Base-by-base conservation (phyloP, 164 flowering plant species). In the Magnolia sinica region DNA sequence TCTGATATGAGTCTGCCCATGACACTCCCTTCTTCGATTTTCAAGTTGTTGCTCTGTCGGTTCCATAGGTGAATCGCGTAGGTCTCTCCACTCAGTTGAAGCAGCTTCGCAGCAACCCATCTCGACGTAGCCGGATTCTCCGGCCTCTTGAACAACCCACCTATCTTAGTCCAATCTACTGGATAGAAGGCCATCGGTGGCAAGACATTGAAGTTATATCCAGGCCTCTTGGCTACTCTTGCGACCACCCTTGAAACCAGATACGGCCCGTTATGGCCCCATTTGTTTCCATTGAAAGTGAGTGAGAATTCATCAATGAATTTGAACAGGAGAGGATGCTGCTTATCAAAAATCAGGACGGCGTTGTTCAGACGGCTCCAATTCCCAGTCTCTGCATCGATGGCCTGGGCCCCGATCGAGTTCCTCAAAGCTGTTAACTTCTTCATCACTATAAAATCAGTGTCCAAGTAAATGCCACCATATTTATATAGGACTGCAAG, bases 231-330 rank as follows among this genome's bases (percentile, higher is more conserved):
- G 8, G 69, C 69, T 8, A 84, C 76, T 51, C 82, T 85, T 19
- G 75, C 55, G 2, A 84, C 90, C 23, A 92, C 97, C 70, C 98
- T 88, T 0, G 98, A 88, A 37, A 93, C 95, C 83, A 92, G 49
- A 71, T 92, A 92, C 0, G 99, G 99, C 0, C 99, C 98, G 71
- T 95, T 95, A 24, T 91, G 87, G 1, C 99, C 99, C 99, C 97
- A 93, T 76, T 75, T 89, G 74, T 81, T 92, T 52, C 98, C 96
- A 77, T 95, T 87, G 76, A 92, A 95, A 71, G 85, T 89, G 2
- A 55, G 73, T 0, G 92, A 84, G 74, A 91, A 95, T 81, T 92
- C 97, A 70, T 89, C 79, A 0, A 95, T 90, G 85, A 93, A 93
- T 77, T 80, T 84, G 74, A 78, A 79, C 1, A 96, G 67, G 49